Conservation (phyloP, 192 early-diverging fungal genomes). For the Coemansia furcata region DNA sequence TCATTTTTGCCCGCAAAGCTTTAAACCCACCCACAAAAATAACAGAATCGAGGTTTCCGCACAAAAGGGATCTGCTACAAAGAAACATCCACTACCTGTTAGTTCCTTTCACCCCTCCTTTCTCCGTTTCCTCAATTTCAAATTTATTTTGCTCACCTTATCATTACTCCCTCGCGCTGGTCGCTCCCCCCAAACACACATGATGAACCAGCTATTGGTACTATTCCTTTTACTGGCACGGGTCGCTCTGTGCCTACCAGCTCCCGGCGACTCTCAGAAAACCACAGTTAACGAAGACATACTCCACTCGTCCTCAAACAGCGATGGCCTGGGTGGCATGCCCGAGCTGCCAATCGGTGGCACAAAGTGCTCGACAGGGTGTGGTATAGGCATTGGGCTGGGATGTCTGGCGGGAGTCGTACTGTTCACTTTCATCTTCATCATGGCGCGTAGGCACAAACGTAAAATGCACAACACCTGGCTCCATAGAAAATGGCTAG, state of each 20-base stretch:
- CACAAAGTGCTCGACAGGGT: conserved; percentile 41
- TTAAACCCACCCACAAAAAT: too few relatives aligned
- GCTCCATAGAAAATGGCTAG: conserved; percentile 38
- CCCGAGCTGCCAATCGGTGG: not conserved
- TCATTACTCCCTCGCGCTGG: not conserved
- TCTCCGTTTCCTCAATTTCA: not conserved
- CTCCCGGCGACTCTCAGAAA: not conserved
- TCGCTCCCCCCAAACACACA: not conserved
- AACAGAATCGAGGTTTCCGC: not conserved
- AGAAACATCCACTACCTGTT: not conserved
- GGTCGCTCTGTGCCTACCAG: not conserved
- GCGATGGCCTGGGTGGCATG: conserved; percentile 4
- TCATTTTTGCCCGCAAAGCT: not conserved
- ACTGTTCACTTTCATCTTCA: conserved; percentile 28
- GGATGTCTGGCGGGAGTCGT: conserved; percentile 37
- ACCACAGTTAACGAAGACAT: not conserved
- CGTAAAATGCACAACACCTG: conserved; percentile 31
- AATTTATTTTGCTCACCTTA: conserved; percentile 1
- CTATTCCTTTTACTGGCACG: not conserved
- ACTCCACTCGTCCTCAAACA: not conserved
- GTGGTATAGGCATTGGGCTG: conserved; percentile 44
- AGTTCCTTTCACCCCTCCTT: too few relatives aligned
- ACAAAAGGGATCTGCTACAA: not conserved
- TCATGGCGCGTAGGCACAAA: conserved; percentile 43
- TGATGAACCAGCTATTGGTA: not conserved